Evolutionary conservation across 2,329 filamentous ascomycete genomes (phyloP), one percentile per base, ranked within the genome.

Genomic region (Fusarium citri): DNA sequence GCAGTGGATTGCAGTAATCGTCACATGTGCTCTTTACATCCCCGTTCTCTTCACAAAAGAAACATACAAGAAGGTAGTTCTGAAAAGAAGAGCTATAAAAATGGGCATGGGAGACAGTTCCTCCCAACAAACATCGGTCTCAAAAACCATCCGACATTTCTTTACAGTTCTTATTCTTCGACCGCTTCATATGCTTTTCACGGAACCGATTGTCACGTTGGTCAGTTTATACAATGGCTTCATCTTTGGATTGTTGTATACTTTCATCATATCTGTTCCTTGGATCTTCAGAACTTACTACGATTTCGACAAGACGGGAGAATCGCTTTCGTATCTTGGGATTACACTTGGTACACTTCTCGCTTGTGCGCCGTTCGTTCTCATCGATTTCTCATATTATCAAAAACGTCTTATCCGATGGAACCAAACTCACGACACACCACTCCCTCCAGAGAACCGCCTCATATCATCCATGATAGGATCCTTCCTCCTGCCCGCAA

Each of bases 141-240:
- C 54, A 0, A 51, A 20, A 20, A 64, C 66, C 0, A 25, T 70
- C 2, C 53, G 67, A 1, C 49, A 69, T 1, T 69, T 69, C 20
- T 69, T 70, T 5, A 69, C 66, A 0, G 67, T 70, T n/a, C 66
- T 70, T 1, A 64, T 69, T 16, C 41, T 70, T 2, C 57, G 67
- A 2, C 67, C 67, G 0, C 57, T 69, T 4, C 66, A 69, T 31
- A 69, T 69, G 66, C 7, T 69, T 2, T 67, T 67, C 1, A 70
- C 66, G 0, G 67, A 69, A 12, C 62, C 67, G 1, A 69, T 69
- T 1, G 66, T 70, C 8, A 59, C 57, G 2, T 22, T 69, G 8
- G 56, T 70, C 16, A 70, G 66, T 22, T 23, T 70, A 2, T 69
- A 69, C 8, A 69, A 70, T 1, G 67, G 66, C 2, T 69, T 69